phyloP scores from a whole-genome alignment of 495 filamentous ascomycete genomes.

The Hypoxylon rickii region DNA sequence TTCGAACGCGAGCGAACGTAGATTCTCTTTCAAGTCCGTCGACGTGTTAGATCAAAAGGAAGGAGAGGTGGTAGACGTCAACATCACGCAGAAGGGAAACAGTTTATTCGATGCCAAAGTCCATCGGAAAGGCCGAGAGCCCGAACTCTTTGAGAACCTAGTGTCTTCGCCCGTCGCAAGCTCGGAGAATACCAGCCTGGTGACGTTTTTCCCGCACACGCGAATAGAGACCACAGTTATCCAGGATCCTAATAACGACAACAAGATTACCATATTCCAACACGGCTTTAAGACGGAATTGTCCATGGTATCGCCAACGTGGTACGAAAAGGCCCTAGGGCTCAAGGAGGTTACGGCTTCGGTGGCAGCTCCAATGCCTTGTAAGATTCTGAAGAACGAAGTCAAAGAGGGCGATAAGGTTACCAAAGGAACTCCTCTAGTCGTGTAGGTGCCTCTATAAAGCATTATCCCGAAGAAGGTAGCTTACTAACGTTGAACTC shows the following conservation, averaged over 20 bases:
- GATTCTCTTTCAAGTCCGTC: conserved; percentile 60
- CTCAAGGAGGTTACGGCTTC: conserved; percentile 79
- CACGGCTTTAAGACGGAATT: conserved; percentile 78
- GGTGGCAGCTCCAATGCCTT: conserved; percentile 89
- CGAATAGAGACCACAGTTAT: conserved; percentile 82
- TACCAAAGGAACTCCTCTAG: conserved; percentile 82
- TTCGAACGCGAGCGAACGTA: conserved; percentile 45
- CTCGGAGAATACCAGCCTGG: conserved; percentile 45
- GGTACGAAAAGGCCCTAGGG: conserved; percentile 86
- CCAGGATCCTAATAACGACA: conserved; percentile 58
- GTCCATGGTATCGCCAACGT: conserved; percentile 66
- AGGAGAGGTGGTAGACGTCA: conserved; percentile 56
- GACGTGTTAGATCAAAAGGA: conserved; percentile 49
- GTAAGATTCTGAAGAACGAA: conserved; percentile 86
- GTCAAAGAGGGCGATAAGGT: conserved; percentile 80
- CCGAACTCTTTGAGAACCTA: conserved; percentile 50
- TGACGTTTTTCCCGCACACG: conserved; percentile 72
- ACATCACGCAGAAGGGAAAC: conserved; percentile 65
- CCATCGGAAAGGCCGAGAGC: conserved; percentile 46
- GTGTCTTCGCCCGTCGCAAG: conserved; percentile 38
- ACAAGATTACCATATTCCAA: conserved; percentile 80
- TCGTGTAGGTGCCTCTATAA: conserved; percentile 62
- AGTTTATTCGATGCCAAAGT: conserved; percentile 69
- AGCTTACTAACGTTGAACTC: conserved; percentile 15
- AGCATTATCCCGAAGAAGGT: background rate